These are phyloP conservation scores for Conticribra weissflogii DNA, from an alignment of 108 stramenopile species.

Conservation along the genomic window DNA sequence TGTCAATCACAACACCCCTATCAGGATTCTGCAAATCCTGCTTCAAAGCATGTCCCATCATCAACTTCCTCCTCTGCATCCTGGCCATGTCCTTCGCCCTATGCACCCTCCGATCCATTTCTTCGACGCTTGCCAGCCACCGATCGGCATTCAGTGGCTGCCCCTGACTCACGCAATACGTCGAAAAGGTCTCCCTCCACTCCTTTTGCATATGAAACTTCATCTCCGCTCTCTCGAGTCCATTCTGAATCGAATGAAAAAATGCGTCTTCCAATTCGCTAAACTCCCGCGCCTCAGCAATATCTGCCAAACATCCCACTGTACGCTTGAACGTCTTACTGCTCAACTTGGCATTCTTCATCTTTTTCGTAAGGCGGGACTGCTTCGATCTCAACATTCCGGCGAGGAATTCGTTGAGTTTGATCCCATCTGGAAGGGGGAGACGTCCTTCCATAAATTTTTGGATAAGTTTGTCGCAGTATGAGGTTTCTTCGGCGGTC, in stretches of 20 bases:
- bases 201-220: slow-evolving; percentile 86
- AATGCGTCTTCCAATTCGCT: slow-evolving; percentile 74
- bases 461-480: slow-evolving; percentile 80
- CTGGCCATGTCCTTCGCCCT: slow-evolving; percentile 74
- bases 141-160: slow-evolving; percentile 73
- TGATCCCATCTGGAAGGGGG: slow-evolving; percentile 72
- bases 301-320: slow-evolving; percentile 48
- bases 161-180: slow-evolving; percentile 63
- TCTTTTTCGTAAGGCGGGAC: slow-evolving; percentile 86
- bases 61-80: slow-evolving; percentile 75
- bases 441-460: slow-evolving; percentile 75
- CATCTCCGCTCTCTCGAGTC: slow-evolving; percentile 74
- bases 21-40: slow-evolving; percentile 72
- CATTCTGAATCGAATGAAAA: slow-evolving; percentile 64
- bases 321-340: slow-evolving; percentile 61
- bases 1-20: slow-evolving; percentile 80
- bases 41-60: slow-evolving; percentile 80
- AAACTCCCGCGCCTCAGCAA: slow-evolving; percentile 60
- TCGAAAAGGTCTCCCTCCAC: slow-evolving; percentile 81
- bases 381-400: slow-evolving; percentile 89
- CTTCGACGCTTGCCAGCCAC: slow-evolving; percentile 82
- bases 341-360: slow-evolving; percentile 88
- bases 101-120: slow-evolving; percentile 79
- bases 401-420: slow-evolving; percentile 82
- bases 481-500: slow-evolving; percentile 81